phyloP scores from a whole-genome alignment of 768 basidiomycete genomes.

The Tremella yokohamensis region DNA sequence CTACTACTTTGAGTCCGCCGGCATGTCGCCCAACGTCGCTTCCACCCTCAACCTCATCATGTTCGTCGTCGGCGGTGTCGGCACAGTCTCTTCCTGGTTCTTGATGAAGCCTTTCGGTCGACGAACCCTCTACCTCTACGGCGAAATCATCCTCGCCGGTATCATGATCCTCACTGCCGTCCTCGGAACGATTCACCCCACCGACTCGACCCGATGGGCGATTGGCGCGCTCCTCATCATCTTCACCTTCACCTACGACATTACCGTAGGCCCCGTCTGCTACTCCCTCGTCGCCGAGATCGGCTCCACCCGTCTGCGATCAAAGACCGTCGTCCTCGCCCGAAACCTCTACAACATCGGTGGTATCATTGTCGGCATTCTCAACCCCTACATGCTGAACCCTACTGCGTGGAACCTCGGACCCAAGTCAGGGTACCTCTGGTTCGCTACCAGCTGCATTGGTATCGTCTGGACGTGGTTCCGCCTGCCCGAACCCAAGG shows the following conservation, averaged over 20 bases:
- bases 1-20: slow-evolving; percentile 11
- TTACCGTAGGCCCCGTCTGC: slow-evolving; percentile 30
- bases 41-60: slow-evolving; percentile 19
- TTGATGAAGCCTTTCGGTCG: slow-evolving; percentile 43
- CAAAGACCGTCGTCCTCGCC: slow-evolving; percentile 45
- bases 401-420: slow-evolving; percentile 13
- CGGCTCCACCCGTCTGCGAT: slow-evolving; percentile 48
- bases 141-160: slow-evolving; percentile 39
- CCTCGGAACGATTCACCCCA: slow-evolving; percentile 36
- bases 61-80: slow-evolving; percentile 37
- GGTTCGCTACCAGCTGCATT: slow-evolving; percentile 5
- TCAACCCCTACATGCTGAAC: slow-evolving; percentile 4
- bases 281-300: slow-evolving; percentile 49
- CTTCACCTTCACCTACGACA: slow-evolving; percentile 49
- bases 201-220: slow-evolving; percentile 30
- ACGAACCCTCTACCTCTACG: slow-evolving; percentile 49
- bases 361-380: slow-evolving; percentile 9
- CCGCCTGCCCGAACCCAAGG: slow-evolving; percentile 14
- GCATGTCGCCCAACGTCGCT: slow-evolving; percentile 8
- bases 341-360: slow-evolving; percentile 29
- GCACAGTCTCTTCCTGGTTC: slow-evolving; percentile 28
- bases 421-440: slow-evolving; percentile 14
- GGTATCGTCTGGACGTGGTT: slow-evolving; percentile 13
- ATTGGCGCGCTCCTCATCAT: slow-evolving; percentile 48
- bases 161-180: slow-evolving; percentile 50